These are phyloP conservation scores for Nicotiana attenuata DNA, from an alignment of 257 asterid species.

Conservation along the genomic window DNA sequence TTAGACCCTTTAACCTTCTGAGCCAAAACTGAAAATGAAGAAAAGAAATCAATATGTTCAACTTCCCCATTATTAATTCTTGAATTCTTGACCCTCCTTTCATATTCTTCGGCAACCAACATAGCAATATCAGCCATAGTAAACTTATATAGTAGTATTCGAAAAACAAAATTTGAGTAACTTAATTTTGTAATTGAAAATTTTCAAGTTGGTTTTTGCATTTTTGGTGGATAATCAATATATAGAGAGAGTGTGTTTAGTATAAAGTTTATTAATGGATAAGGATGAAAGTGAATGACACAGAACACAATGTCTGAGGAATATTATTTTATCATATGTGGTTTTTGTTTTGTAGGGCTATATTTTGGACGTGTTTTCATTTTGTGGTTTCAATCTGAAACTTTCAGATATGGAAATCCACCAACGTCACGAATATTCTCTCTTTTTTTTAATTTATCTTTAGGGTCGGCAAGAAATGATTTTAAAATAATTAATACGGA, in stretches of 20 bases:
- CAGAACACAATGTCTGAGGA: background rate
- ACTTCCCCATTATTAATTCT: slow-evolving; percentile 32
- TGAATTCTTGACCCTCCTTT: slow-evolving; percentile 55
- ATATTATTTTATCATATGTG: background rate
- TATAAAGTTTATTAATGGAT: background rate
- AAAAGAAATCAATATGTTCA: slow-evolving; percentile 32
- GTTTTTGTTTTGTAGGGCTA: background rate
- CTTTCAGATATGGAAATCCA: background rate
- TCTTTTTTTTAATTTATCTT: background rate
- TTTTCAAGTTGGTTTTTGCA: background rate
- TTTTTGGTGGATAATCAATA: background rate
- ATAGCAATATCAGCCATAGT: slow-evolving; percentile 74
- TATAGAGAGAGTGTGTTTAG: background rate
- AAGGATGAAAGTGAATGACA: background rate
- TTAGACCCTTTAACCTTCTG: slow-evolving; percentile 25
- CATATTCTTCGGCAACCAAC: slow-evolving; percentile 74
- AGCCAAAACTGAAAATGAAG: slow-evolving; percentile 32
- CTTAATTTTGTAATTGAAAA: background rate
- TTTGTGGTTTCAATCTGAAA: background rate
- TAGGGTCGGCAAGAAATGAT: no score
- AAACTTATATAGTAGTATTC: background rate
- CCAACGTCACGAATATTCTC: background rate
- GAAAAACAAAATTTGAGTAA: background rate
- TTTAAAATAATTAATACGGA: no score
- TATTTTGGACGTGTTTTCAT: background rate